Base-by-base conservation (phyloP, 768 basidiomycete species). In the Boletus rubropictus region DNA sequence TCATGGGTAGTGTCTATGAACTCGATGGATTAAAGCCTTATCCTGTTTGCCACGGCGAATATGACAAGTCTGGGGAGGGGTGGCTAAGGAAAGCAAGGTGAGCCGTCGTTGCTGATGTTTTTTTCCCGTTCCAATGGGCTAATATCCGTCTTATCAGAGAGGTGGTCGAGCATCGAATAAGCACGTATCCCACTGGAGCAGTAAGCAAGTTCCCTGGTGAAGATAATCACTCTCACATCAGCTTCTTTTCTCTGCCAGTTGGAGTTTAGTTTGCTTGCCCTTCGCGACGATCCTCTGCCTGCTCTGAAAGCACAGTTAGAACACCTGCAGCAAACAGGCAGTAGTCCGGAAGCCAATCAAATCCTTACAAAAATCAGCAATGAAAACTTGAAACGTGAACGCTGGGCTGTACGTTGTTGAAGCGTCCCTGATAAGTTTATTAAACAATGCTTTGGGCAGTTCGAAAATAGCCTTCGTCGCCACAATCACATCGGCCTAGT, bases 221-320 rank as follows among this genome's bases (percentile, higher is more conserved):
- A 40, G 17, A 24, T 42, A 33, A 14, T 44, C 25, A 28, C 27
- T 53, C 31, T 40, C 38, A 34, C 34, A 45, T 47, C 33, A 29
- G 56, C 52, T 42, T 48, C 27, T 40, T 25, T 25, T 25, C 44
- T 27, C 33, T 39, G 31, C 28, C 50, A 94, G 91, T 74, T 95
- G 44, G 89, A 94, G 62, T 97, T 97, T 72, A 93, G 86, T 65
- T 78, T 97, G 29, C 80, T 96, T 29, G 91, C 89, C 6, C 71
- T 99, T 36, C 84, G 86, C 45, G 82, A 86, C 35, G 87, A 91
- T 61, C 86, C 89, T 25, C 56, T 96, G 21, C 87, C 87, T 11
- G 58, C 65, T 5, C 75, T 97, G 20, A 77, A 81, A 61, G 60
- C 72, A 20, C 80, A 83, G 41, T 64, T 92, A 20, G 66, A 73